These are phyloP conservation scores for Coemansia erecta DNA, from an alignment of 192 early-diverging fungal genomes.

Conservation along the genomic window DNA sequence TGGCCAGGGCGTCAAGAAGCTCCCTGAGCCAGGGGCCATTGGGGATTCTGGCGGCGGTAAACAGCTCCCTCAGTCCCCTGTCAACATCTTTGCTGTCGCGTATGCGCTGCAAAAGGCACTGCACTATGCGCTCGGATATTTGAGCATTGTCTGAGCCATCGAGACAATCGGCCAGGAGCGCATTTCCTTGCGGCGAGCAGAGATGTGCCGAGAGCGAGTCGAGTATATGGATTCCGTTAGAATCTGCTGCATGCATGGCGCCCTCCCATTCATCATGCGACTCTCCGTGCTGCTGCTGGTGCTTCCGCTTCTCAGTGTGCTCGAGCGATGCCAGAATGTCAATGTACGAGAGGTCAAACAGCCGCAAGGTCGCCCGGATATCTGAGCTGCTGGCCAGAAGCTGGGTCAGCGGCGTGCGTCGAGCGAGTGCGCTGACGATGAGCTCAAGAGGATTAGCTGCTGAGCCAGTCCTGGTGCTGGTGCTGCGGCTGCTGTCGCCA, in stretches of 20 bases:
- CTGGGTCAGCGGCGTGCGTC: constrained; percentile 2
- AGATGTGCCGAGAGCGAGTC: not conserved
- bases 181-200: not conserved
- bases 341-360: constrained; percentile 29
- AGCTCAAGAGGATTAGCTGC: not conserved
- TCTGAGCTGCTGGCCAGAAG: constrained; percentile 14
- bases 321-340: constrained; percentile 8
- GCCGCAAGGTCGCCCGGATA: constrained; percentile 28
- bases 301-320: not conserved
- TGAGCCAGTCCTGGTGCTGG: not conserved
- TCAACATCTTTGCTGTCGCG: constrained; percentile 1
- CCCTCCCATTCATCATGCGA: not conserved
- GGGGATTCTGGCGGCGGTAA: not conserved
- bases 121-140: not conserved
- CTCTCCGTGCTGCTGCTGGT: not conserved
- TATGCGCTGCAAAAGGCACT: not conserved
- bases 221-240: not conserved
- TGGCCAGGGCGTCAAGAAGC: not conserved
- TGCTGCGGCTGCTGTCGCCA: not conserved
- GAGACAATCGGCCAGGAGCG: not conserved
- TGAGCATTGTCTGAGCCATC: not conserved
- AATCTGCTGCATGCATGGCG: not conserved
- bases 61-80: not conserved
- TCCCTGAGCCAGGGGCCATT: constrained; percentile 5
- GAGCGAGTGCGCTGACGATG: not conserved